Evolutionary conservation across 345 rosid species (phyloP).

Genomic region (Melaleuca alternifolia): DNA sequence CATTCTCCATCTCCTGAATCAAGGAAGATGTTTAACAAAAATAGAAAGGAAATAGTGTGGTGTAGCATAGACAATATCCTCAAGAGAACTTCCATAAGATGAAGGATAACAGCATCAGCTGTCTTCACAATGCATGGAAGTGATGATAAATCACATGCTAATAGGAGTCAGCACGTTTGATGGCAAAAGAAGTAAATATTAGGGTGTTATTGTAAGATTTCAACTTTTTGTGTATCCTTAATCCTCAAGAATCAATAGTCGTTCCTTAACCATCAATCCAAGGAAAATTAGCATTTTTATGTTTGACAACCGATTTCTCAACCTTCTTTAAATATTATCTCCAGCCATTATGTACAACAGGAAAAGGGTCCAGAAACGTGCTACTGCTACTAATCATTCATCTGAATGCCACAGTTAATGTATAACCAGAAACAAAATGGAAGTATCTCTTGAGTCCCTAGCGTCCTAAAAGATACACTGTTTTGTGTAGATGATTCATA

Average conservation of each 20-base stretch:
- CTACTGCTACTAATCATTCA: background rate
- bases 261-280: background rate
- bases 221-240: background rate
- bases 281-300: background rate
- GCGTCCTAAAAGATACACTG: background rate
- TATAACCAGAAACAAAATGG: background rate
- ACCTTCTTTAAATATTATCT: background rate
- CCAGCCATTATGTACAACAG: background rate
- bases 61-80: background rate
- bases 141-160: background rate
- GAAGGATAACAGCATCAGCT: background rate
- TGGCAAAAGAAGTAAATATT: background rate
- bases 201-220: background rate
- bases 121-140: background rate
- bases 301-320: background rate
- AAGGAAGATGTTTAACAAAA: background rate
- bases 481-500: background rate
- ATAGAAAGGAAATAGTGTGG: background rate
- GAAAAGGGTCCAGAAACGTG: background rate
- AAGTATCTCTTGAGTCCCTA: background rate
- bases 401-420: background rate
- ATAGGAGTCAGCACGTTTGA: background rate
- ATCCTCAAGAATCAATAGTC: background rate
- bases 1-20: slow-evolving; percentile 31
- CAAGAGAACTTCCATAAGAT: background rate